Conservation (phyloP, 2,329 filamentous ascomycete species). For the Helotiales sp. region DNA sequence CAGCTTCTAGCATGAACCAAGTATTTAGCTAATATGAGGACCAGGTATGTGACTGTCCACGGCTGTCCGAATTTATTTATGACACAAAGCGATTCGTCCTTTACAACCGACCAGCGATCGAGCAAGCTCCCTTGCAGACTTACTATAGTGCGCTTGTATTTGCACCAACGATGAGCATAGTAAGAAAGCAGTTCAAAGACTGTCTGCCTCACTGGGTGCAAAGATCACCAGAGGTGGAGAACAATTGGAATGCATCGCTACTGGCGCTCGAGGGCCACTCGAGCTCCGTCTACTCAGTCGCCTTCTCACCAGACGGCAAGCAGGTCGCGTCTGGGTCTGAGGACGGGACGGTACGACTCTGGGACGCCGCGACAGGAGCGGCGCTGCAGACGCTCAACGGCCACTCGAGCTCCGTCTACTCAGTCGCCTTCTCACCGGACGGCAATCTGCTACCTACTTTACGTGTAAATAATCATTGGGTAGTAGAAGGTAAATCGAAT, state of each 20-base stretch:
- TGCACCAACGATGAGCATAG: slow-evolving; percentile 39
- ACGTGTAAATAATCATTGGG: no score
- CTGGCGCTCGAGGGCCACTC: not conserved
- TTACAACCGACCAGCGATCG: slow-evolving; percentile 16
- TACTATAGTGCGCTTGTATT: slow-evolving; percentile 36
- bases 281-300: not conserved
- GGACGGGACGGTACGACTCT: not conserved
- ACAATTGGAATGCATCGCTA: no score
- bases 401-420: no score
- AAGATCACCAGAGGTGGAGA: no score
- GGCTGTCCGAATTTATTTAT: slow-evolving; percentile 25
- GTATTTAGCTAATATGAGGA: no score
- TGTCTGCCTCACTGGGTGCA: slow-evolving; percentile 8
- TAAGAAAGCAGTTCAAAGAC: slow-evolving; percentile 26
- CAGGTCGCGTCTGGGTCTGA: not conserved
- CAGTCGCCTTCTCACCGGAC: no score
- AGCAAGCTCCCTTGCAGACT: slow-evolving; percentile 28
- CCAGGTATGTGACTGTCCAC: no score
- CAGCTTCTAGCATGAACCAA: slow-evolving; percentile 3
- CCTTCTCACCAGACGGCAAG: not conserved
- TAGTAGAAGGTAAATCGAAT: no score
- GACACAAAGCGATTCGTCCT: slow-evolving; percentile 30
- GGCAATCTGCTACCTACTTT: no score
- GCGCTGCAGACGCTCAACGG: no score
- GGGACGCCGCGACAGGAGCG: not conserved